Base-by-base conservation (phyloP, 2,329 filamentous ascomycete species). In the Arthrobotrys iridis region DNA sequence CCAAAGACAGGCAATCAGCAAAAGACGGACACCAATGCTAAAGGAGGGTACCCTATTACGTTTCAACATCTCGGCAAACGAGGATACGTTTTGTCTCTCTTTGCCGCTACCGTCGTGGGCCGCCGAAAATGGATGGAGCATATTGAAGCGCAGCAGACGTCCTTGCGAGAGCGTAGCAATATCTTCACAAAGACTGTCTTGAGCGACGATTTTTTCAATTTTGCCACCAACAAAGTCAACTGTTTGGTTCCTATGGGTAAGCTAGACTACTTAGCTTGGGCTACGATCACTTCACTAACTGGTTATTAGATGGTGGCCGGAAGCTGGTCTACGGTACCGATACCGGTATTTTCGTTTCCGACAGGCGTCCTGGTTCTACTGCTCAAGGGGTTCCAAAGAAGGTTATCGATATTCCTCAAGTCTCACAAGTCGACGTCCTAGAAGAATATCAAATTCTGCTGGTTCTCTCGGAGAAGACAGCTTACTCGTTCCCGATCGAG, bases 51-150 rank as follows among this genome's bases (percentile, higher is more conserved):
- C 84, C 95, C 95, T 0, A 96, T 99, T 76, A 98, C 94, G 1
- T 99, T 99, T 86, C 90, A 92, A 79, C 93, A 97, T 85, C 87
- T 99, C 73, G 95, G 95, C 55, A 97, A 96, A 83, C 93, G 93
- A 63, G 95, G 94, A 30, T 99, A 97, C 81, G 94, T 97, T 81
- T 85, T 93, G 79, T 95, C 93, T 2, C 86, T 99, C 3, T 98
- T 91, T 82, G 94, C 93, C 50, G 89, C 90, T 7, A 96, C 92
- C 72, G 90, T 92, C 79, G 91, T 92, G 6, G 92, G 93, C 24
- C 88, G 95, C 71, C 92, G 94, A 82, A 99, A 98, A 83, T 99
- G 95, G 90, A 93, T 99, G 81, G 93, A 99, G 83, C 90, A 92
- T 80, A 97, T 99, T 79, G 93, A 97, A 80, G 87, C 89, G 57